Conservation (phyloP, 441 rosid genomes). For the Populus trichocarpa region DNA sequence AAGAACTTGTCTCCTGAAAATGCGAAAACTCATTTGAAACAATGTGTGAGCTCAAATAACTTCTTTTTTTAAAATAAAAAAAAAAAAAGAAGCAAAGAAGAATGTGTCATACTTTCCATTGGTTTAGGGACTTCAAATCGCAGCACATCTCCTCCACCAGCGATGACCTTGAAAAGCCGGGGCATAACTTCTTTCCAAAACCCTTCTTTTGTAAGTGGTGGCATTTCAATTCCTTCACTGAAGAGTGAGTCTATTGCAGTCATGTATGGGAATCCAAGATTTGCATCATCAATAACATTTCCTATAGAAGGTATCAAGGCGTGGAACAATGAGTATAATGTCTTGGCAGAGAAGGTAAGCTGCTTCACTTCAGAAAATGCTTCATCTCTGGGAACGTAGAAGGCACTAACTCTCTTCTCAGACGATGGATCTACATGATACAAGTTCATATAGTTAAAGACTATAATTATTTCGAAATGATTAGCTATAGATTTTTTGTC, state of each 20-base stretch:
- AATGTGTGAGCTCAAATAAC: too few relatives aligned
- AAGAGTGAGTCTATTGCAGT: conserved; percentile 54
- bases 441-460: neutral
- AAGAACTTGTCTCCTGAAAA: conserved; percentile 58
- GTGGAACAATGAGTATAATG: conserved; percentile 49
- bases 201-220: conserved; percentile 31
- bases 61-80: too few relatives aligned
- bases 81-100: neutral
- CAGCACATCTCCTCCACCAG: conserved; percentile 39
- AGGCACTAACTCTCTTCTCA: conserved; percentile 34
- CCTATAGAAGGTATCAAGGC: conserved; percentile 48
- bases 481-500: neutral
- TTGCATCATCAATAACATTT: conserved; percentile 27
- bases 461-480: neutral
- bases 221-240: conserved; percentile 54
- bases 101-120: conserved; percentile 30
- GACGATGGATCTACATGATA: conserved; percentile 38
- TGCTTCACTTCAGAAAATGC: conserved; percentile 51
- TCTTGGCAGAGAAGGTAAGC: conserved; percentile 45
- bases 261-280: conserved; percentile 51
- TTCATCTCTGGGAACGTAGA: conserved; percentile 77
- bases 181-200: conserved; percentile 45
- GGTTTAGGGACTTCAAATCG: conserved; percentile 53
- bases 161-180: conserved; percentile 41
- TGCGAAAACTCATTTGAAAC: conserved; percentile 2